These are phyloP conservation scores for Eimeria maxima DNA, from an alignment of 169 alveolate species.

Conservation along the genomic window DNA sequence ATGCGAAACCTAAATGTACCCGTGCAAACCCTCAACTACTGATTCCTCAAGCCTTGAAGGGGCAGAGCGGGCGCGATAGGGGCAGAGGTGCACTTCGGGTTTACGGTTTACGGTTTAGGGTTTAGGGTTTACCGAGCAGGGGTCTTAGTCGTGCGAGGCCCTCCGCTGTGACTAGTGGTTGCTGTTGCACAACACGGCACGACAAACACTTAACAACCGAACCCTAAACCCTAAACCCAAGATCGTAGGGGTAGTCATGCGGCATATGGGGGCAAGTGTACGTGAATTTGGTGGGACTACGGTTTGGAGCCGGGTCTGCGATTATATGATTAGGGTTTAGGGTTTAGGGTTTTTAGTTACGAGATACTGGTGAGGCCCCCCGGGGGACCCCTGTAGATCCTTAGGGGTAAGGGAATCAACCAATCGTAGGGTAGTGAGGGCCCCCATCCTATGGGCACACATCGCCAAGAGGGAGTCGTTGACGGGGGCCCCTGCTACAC, in stretches of 20 bases:
- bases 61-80: not conserved
- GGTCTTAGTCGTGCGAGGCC: constrained; percentile 56
- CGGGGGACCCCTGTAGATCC: constrained; percentile 38
- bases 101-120: constrained; percentile 48
- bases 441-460: constrained; percentile 51
- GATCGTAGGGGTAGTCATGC: too few species aligned
- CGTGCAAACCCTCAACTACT: not conserved
- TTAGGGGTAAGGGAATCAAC: not conserved
- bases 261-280: not conserved
- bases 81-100: not conserved
- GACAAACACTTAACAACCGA: constrained; percentile 24
- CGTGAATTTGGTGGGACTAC: not conserved
- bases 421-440: constrained; percentile 23
- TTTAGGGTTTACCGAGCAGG: constrained; percentile 22
- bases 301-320: too few species aligned
- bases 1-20: not conserved
- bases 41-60: not conserved
- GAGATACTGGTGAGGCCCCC: constrained; percentile 30
- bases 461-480: not conserved
- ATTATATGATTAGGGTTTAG: not conserved
- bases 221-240: constrained; percentile 30
- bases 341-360: constrained; percentile 43
- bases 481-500: constrained; percentile 51
- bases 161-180: constrained; percentile 34
- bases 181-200: constrained; percentile 2